Evolutionary conservation across 2,329 filamentous ascomycete species (phyloP).

Genomic region (Didymella pinodella): DNA sequence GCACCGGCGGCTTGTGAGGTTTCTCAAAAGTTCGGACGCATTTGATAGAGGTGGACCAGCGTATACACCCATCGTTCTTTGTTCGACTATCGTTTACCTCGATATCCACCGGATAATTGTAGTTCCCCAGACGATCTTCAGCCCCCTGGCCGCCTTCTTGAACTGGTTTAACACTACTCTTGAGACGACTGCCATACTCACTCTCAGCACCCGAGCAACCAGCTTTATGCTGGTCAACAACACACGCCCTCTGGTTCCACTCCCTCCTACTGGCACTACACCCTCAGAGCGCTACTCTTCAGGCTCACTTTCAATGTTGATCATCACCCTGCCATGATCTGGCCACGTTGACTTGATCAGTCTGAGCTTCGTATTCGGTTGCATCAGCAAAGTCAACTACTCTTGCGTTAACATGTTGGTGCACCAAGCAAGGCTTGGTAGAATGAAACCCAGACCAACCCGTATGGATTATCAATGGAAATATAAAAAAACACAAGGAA

Average conservation of each 20-base stretch:
- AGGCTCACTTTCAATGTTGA: conserved; percentile 16
- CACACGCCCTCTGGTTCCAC: conserved; percentile 14
- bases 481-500: conserved; percentile 10
- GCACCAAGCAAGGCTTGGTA: conserved; percentile 2
- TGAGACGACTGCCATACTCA: background rate
- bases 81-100: conserved; percentile 20
- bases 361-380: conserved; percentile 2
- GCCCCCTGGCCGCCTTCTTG: background rate
- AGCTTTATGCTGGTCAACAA: conserved; percentile 5
- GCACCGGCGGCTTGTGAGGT: conserved; percentile 16
- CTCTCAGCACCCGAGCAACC: conserved; percentile 5
- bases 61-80: conserved; percentile 10
- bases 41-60: conserved; percentile 14
- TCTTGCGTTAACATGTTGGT: background rate
- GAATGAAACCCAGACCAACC: background rate
- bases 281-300: conserved; percentile 13
- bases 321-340: conserved; percentile 9
- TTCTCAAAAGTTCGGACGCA: conserved; percentile 20
- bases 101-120: conserved; percentile 20
- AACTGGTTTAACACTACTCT: background rate
- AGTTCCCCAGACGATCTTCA: conserved; percentile 6
- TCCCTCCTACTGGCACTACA: conserved; percentile 16
- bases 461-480: background rate
- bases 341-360: conserved; percentile 13
- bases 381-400: background rate